Conservation (phyloP, 2,329 filamentous ascomycete species). For the Colletotrichum somersetense region DNA sequence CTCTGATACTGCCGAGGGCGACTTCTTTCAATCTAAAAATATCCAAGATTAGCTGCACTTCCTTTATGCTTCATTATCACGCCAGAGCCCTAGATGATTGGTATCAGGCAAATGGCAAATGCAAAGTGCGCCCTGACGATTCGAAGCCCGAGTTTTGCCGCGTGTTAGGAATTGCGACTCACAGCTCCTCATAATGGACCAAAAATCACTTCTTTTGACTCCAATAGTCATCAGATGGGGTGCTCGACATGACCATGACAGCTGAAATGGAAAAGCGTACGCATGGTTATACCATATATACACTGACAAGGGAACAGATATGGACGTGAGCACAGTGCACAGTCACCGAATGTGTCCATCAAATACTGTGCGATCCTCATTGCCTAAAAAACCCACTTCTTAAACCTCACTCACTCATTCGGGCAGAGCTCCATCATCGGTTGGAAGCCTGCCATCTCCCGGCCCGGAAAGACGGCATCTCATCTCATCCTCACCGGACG, state of each 20-base stretch:
- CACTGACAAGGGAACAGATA: background rate
- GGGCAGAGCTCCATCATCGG: background rate
- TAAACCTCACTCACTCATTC: slow-evolving; percentile 12
- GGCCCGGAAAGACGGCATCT: background rate
- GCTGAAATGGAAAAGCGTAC: background rate
- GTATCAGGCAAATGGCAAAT: background rate
- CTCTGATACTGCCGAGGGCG: no score
- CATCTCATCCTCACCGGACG: background rate
- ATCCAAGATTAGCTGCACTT: background rate
- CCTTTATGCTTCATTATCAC: background rate
- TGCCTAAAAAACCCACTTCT: background rate
- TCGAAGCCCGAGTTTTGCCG: no score
- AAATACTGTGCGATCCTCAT: background rate
- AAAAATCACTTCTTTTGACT: no score
- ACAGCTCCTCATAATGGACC: background rate
- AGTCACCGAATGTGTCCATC: no score
- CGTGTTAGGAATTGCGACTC: background rate
- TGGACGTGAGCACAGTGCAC: background rate
- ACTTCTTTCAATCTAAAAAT: no score
- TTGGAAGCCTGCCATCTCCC: background rate
- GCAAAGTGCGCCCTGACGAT: background rate
- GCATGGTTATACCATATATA: background rate
- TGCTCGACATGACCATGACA: background rate
- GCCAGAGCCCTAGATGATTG: no score
- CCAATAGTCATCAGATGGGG: background rate